phyloP scores from a whole-genome alignment of 75 land plant species.

The Picea glauca region DNA sequence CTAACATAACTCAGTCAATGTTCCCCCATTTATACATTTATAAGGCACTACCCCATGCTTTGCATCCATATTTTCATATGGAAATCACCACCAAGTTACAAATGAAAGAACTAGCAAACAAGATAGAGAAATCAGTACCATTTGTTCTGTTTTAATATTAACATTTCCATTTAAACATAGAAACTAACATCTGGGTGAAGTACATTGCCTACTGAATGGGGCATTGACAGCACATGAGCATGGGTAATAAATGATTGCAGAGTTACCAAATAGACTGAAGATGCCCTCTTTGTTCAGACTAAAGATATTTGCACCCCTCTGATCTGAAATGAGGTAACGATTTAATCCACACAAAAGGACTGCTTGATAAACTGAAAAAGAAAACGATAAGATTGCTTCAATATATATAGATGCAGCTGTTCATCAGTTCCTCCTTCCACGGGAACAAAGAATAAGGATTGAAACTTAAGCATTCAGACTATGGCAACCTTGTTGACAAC shows the following conservation, averaged over 20 bases:
- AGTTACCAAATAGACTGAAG: slow-evolving; percentile 81
- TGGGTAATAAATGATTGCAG: not conserved
- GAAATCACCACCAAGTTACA: no score
- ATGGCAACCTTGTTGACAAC: not conserved
- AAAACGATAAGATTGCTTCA: not conserved
- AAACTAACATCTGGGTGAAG: not conserved
- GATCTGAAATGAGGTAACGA: slow-evolving; percentile 60
- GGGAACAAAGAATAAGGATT: not conserved
- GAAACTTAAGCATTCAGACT: not conserved
- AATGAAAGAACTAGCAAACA: not conserved
- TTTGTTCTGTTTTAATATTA: not conserved
- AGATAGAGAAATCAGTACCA: not conserved
- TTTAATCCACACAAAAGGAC: slow-evolving; percentile 63
- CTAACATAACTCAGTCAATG: no score
- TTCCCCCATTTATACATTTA: not conserved
- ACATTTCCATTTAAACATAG: not conserved
- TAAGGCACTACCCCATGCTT: not conserved
- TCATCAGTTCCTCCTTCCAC: no score
- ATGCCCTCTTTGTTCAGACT: slow-evolving; percentile 94
- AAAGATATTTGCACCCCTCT: slow-evolving; percentile 58
- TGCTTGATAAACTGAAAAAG: slow-evolving; percentile 65
- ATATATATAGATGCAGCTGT: not conserved
- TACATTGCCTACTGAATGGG: not conserved
- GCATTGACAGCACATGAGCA: not conserved
- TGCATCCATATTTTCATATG: not conserved